These are phyloP conservation scores for Capronia epimyces DNA, from an alignment of 2,329 filamentous ascomycete genomes.

Conservation along the genomic window DNA sequence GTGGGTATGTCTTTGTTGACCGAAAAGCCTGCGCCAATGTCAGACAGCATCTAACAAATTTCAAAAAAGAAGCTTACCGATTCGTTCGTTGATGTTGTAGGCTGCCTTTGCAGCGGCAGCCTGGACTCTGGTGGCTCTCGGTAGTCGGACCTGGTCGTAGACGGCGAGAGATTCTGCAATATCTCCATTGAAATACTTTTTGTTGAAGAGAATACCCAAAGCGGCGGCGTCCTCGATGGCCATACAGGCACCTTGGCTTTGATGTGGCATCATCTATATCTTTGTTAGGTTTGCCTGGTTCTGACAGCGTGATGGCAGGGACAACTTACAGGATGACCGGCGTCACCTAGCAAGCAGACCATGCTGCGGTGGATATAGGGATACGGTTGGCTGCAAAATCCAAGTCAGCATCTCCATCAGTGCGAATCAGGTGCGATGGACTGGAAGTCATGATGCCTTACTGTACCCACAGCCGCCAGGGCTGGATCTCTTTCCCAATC, in stretches of 20 bases:
- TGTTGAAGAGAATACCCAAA: slow-evolving; percentile 55
- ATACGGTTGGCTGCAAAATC: slow-evolving; percentile 54
- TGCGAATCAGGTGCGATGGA: too few relatives aligned
- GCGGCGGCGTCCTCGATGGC: slow-evolving; percentile 62
- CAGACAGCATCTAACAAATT: slow-evolving; percentile 12
- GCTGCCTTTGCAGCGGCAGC: slow-evolving; percentile 53
- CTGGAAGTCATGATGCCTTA: too few relatives aligned
- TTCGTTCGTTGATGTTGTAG: slow-evolving; percentile 59
- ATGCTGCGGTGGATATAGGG: slow-evolving; percentile 50
- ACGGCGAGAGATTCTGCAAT: slow-evolving; percentile 28
- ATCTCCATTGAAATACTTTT: slow-evolving; percentile 23
- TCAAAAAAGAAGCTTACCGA: slow-evolving; percentile 40
- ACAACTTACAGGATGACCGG: slow-evolving; percentile 55
- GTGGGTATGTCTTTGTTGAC: slow-evolving; percentile 52
- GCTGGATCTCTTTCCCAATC: slow-evolving; percentile 58
- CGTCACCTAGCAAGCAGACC: slow-evolving; percentile 59
- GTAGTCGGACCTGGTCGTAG: slow-evolving; percentile 32
- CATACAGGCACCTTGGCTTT: slow-evolving; percentile 65
- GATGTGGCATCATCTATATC: slow-evolving; percentile 62
- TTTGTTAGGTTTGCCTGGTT: neutral
- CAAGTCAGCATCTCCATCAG: too few relatives aligned
- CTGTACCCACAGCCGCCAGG: slow-evolving; percentile 63
- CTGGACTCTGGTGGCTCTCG: slow-evolving; percentile 39
- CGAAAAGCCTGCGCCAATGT: slow-evolving; percentile 55
- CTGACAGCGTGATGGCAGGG: neutral